Evolutionary conservation across 495 filamentous ascomycete species (phyloP).

Genomic region (Pyrenopolyporus hunteri): DNA sequence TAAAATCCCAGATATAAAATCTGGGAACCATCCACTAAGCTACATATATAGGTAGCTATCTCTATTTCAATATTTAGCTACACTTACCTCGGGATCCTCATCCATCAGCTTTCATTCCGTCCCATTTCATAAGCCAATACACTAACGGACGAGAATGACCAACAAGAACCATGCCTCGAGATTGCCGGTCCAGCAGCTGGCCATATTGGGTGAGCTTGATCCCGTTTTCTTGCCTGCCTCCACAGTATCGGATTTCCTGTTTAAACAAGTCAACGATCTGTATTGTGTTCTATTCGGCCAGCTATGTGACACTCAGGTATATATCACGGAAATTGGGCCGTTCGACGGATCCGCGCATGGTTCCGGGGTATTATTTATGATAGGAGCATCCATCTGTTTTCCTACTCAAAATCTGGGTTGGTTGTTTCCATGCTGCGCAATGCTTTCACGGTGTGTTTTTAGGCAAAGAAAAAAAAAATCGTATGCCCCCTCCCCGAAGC

Average conservation of each 20-base stretch:
- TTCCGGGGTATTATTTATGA: not conserved
- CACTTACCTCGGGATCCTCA: not conserved
- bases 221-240: constrained; percentile 8
- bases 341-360: not conserved
- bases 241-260: not conserved
- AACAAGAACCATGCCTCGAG: constrained; percentile 46
- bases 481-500: not conserved
- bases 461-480: too few relatives aligned
- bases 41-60: not conserved
- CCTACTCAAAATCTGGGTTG: constrained; percentile 23
- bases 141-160: constrained; percentile 37
- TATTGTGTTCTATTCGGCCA: not conserved
- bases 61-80: not conserved
- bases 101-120: not conserved
- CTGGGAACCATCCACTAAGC: not conserved
- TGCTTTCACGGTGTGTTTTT: too few relatives aligned
- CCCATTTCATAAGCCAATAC: not conserved
- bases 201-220: constrained; percentile 67
- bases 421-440: constrained; percentile 2
- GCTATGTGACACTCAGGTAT: not conserved
- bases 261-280: not conserved
- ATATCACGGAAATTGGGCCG: not conserved
- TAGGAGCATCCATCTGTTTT: constrained; percentile 15
- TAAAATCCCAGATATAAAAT: too few relatives aligned
- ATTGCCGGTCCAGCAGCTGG: constrained; percentile 55